These are phyloP conservation scores for Hemisphaericaspora xylofermentans DNA, from an alignment of 1,139 yeast genomes.

Conservation along the genomic window DNA sequence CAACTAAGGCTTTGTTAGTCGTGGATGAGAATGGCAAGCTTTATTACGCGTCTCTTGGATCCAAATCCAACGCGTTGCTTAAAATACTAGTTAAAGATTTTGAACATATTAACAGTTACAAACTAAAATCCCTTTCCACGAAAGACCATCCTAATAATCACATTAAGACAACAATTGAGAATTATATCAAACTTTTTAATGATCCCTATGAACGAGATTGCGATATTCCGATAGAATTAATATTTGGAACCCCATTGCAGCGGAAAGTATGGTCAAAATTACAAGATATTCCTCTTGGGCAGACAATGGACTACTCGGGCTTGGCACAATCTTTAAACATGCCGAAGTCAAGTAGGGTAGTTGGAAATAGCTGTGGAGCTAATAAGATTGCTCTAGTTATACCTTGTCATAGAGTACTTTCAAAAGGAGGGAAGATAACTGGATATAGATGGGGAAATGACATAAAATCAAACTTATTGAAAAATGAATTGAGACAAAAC, in stretches of 20 bases:
- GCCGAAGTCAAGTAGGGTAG: conserved; percentile 20
- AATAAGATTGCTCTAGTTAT: conserved; percentile 24
- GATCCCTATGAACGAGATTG: conserved; percentile 15
- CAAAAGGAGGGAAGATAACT: conserved; percentile 17
- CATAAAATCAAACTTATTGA: conserved; percentile 16
- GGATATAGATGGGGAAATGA: conserved; percentile 26
- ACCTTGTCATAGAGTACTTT: conserved; percentile 28
- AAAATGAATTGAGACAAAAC: conserved; percentile 10
- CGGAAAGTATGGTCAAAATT: conserved; percentile 23
- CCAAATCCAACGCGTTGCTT: conserved; percentile 7
- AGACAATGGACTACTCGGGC: conserved; percentile 17
- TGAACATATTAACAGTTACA: conserved; percentile 8
- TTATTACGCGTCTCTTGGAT: conserved; percentile 25
- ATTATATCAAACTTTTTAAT: conserved; percentile 14
- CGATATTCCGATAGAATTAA: conserved; percentile 13
- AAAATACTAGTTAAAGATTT: conserved; percentile 19
- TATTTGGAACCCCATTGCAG: conserved; percentile 26
- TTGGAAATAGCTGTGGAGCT: conserved; percentile 27
- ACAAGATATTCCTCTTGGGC: conserved; percentile 16
- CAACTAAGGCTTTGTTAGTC: conserved; percentile 17
- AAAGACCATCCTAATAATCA: conserved; percentile 3
- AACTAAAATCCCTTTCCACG: conserved; percentile 14
- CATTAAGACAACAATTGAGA: conserved; percentile 14
- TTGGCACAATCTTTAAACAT: conserved; percentile 18
- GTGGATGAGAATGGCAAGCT: conserved; percentile 19